Evolutionary conservation across 1,284 basidiomycete species (phyloP), one percentile per base, ranked within the genome.

Genomic region (Cystobasidium slooffiae): DNA sequence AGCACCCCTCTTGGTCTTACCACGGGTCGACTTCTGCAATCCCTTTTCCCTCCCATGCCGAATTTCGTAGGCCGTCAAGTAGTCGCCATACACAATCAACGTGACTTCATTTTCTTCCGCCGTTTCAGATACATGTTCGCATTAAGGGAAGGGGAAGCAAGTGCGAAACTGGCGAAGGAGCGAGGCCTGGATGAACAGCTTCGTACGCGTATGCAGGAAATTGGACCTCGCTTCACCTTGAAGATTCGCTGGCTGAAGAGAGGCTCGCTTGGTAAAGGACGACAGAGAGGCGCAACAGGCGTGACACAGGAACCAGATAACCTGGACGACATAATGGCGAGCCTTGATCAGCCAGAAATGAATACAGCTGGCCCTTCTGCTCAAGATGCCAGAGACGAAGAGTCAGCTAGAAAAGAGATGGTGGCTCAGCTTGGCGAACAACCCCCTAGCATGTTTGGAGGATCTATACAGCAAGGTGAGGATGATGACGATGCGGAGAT

Each of bases 91-190:
- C 97, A 99, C 83, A 98, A 98, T 80, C 95, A 98, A 82, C 88
- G 97, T 70, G 97, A 99, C 84, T 99, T 98, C 83, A 84, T 99
- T 74, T 99, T 99, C 85, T 97, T 99, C 86, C 86, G 97, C 75
- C 86, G 97, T 39, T 80, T 80, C 75, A 75, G 79, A 8, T 80
- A 80, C 78, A 79, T 79, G 78, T 80, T 80, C 65, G 78, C 76
- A 12, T 68, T 80, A 73, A 39, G 78, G 70, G 63, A 78, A 74
- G 65, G 77, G 24, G 78, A 78, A 69, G 41, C 52, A 55, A 49
- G 70, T 22, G 77, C 75, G 31, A 77, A 77, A 20, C 63, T 73
- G 18, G 66, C 55, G 0, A 73, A 63, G 41, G 77, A 77, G 44
- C 66, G 76, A 18, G 76, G 74, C 24, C 46, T 66, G 49, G 78